Evolutionary conservation across 495 filamentous ascomycete species (phyloP).

Genomic region (Trichocladium antarcticum): DNA sequence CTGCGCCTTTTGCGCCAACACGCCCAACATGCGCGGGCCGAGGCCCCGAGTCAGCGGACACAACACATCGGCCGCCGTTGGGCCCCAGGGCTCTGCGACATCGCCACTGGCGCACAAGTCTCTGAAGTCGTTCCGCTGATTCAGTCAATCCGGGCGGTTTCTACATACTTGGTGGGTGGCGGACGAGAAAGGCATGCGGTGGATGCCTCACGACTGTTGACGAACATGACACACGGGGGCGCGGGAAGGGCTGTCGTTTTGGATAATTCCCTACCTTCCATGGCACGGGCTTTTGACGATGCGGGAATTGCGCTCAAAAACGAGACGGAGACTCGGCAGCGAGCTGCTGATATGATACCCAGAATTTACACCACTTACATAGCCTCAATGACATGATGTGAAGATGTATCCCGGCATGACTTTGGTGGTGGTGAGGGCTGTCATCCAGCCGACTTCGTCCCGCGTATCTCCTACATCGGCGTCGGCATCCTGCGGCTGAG

Average conservation of each 20-base stretch:
- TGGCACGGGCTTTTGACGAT: background rate
- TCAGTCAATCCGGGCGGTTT: too few species aligned
- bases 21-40: slow-evolving; percentile 54
- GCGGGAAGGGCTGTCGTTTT: too few species aligned
- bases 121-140: slow-evolving; percentile 43
- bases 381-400: background rate
- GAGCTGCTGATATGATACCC: slow-evolving; percentile 3
- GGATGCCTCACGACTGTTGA: background rate
- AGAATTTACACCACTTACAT: background rate
- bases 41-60: slow-evolving; percentile 47
- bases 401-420: too few species aligned
- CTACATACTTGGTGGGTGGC: background rate
- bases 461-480: too few species aligned
- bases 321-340: background rate
- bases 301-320: background rate
- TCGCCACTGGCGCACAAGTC: slow-evolving; percentile 51
- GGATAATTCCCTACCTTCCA: too few species aligned
- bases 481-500: too few species aligned
- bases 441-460: too few species aligned
- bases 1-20: slow-evolving; percentile 69
- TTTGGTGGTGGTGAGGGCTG: too few species aligned
- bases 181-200: background rate
- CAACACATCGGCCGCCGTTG: slow-evolving; percentile 18
- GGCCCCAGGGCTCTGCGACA: slow-evolving; percentile 19
- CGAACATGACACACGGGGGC: background rate